Percentiles rank a stretch among this genome's conserved stretches.
Evolutionary conservation across 306 rosid species (phyloP).

Genomic region (Prunus padus): DNA sequence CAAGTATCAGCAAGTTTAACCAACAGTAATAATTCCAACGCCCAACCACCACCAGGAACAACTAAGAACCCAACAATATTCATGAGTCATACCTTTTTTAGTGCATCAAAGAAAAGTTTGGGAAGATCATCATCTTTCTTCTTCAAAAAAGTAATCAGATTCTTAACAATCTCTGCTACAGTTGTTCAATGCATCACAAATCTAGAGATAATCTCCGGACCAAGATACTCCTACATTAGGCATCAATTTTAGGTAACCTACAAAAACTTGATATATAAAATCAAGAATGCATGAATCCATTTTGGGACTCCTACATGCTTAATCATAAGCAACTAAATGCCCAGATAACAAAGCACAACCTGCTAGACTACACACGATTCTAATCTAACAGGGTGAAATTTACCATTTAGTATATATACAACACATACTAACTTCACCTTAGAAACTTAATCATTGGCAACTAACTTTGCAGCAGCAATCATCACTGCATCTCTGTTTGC

Average conservation of each 20-base stretch:
- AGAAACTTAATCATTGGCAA: constrained; percentile 54
- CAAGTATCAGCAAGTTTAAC: neutral
- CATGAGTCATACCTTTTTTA: constrained; percentile 62
- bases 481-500: constrained; percentile 69
- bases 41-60: neutral
- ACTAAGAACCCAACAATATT: neutral
- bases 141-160: constrained; percentile 66
- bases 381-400: neutral
- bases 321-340: neutral
- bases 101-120: constrained; percentile 67
- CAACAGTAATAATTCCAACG: no score
- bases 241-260: neutral
- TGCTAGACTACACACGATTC: constrained; percentile 1
- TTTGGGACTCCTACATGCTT: neutral
- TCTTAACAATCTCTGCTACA: constrained; percentile 69
- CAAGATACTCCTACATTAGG: constrained; percentile 75
- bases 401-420: neutral
- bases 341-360: neutral
- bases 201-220: constrained; percentile 80
- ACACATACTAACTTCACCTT: constrained; percentile 48
- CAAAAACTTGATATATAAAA: neutral
- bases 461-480: constrained; percentile 77
- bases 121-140: constrained; percentile 61
- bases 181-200: constrained; percentile 75
- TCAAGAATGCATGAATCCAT: neutral